These are phyloP conservation scores for Dactylorhiza incarnata DNA, from an alignment of 106 monocot species.

Conservation along the genomic window DNA sequence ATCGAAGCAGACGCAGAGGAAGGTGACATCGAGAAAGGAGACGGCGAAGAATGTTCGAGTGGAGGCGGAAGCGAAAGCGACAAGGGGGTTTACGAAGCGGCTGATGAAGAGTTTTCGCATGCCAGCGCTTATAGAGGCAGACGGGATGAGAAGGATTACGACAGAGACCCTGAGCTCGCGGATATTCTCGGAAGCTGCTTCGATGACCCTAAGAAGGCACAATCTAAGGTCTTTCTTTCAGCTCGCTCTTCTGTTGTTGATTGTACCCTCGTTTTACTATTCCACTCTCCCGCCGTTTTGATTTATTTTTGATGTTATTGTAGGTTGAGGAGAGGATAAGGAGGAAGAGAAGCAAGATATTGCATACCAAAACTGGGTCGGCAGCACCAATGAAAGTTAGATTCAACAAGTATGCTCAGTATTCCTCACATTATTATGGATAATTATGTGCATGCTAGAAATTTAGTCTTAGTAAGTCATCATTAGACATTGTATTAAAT, in stretches of 20 bases:
- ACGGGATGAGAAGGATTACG: conserved; percentile 50
- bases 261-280: background rate
- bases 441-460: too few relatives aligned
- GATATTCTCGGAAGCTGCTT: conserved; percentile 78
- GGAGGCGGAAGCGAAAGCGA: background rate
- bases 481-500: too few relatives aligned
- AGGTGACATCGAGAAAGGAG: conserved; percentile 9
- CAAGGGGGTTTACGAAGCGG: conserved; percentile 9
- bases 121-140: conserved; percentile 20
- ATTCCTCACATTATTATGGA: too few relatives aligned
- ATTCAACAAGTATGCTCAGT: conserved; percentile 60
- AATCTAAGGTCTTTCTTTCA: conserved; percentile 29
- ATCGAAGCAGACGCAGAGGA: background rate
- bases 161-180: conserved; percentile 76
- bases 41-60: conserved; percentile 8
- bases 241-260: background rate
- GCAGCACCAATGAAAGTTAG: conserved; percentile 54
- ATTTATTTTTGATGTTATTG: conserved; percentile 5
- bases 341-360: conserved; percentile 76
- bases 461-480: too few relatives aligned
- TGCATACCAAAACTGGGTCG: conserved; percentile 81
- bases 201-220: conserved; percentile 81
- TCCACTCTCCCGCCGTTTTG: background rate
- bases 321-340: conserved; percentile 88
- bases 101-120: conserved; percentile 14